Evolutionary conservation across 805 yeast genomes (phyloP).

Genomic region (Wickerhamomyces rabaulensis): DNA sequence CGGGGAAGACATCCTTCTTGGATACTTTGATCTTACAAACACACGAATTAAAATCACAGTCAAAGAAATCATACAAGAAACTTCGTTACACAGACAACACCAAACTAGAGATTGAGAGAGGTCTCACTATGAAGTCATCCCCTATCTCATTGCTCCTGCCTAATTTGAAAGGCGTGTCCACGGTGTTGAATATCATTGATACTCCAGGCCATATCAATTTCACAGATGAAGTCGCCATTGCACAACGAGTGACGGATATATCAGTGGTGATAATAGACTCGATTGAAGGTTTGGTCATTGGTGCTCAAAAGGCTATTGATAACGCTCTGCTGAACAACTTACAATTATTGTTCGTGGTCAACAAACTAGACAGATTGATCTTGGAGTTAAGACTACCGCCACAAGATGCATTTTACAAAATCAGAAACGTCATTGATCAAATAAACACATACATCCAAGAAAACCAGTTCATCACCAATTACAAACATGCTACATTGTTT

Average conservation of each 20-base stretch:
- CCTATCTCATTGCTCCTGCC: conserved; percentile 58
- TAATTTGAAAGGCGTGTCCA: conserved; percentile 48
- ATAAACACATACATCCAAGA: conserved; percentile 50
- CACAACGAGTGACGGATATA: conserved; percentile 58
- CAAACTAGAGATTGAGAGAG: conserved; percentile 63
- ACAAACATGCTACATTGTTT: conserved; percentile 21
- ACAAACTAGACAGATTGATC: conserved; percentile 82
- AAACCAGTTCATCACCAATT: conserved; percentile 23
- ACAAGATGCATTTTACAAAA: conserved; percentile 63
- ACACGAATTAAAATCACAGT: conserved; percentile 43
- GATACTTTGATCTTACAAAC: conserved; percentile 67
- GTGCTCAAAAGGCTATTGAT: conserved; percentile 46
- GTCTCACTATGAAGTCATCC: conserved; percentile 57
- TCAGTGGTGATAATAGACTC: conserved; percentile 72
- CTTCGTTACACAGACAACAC: conserved; percentile 71
- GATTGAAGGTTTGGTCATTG: conserved; percentile 73
- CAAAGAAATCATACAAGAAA: conserved; percentile 62
- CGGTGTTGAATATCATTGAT: conserved; percentile 63
- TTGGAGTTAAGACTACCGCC: conserved; percentile 76
- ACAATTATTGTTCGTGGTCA: conserved; percentile 57
- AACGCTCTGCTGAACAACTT: conserved; percentile 45
- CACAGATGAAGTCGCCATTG: conserved; percentile 62
- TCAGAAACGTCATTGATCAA: conserved; percentile 54
- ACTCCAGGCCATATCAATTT: conserved; percentile 93
- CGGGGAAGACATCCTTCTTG: conserved; percentile 80